Percentiles rank a stretch among this genome's conserved stretches.
Conservation (phyloP, 108 stramenopile species). For the Epipyxis sp. region DNA sequence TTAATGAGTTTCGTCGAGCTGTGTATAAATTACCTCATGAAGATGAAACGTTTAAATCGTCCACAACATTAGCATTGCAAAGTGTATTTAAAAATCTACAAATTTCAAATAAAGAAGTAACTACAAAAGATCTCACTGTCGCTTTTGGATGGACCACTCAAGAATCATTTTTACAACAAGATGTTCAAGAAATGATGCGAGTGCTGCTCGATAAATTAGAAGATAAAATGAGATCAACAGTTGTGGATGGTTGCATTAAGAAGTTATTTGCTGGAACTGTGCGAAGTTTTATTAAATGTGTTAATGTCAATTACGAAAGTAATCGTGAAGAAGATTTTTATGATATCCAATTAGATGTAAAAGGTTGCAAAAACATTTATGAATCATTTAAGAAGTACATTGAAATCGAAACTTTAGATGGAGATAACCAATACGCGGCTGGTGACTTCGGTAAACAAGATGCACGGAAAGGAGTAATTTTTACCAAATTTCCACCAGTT, state of each 20-base stretch:
- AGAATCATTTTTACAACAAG: conserved; percentile 49
- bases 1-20: conserved; percentile 39
- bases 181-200: conserved; percentile 37
- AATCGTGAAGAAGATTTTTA: conserved; percentile 52
- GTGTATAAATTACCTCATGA: conserved; percentile 50
- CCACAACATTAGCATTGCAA: conserved; percentile 52
- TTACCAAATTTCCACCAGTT: conserved; percentile 42
- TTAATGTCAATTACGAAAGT: conserved; percentile 43
- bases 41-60: background rate
- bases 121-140: conserved; percentile 48
- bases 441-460: conserved; percentile 37
- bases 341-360: conserved; percentile 57
- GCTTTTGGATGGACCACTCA: conserved; percentile 49
- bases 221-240: conserved; percentile 48
- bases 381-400: conserved; percentile 50
- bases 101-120: conserved; percentile 32
- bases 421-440: conserved; percentile 46
- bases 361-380: conserved; percentile 47
- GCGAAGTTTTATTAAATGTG: conserved; percentile 45
- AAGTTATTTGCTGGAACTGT: conserved; percentile 48
- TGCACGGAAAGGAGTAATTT: conserved; percentile 38
- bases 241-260: conserved; percentile 24
- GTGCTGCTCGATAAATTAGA: conserved; percentile 56
- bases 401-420: conserved; percentile 46
- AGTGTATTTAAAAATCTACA: conserved; percentile 48